Percentiles rank a stretch among this genome's conserved stretches.
Evolutionary conservation across 768 basidiomycete species (phyloP).

Genomic region (Suillus occidentalis): DNA sequence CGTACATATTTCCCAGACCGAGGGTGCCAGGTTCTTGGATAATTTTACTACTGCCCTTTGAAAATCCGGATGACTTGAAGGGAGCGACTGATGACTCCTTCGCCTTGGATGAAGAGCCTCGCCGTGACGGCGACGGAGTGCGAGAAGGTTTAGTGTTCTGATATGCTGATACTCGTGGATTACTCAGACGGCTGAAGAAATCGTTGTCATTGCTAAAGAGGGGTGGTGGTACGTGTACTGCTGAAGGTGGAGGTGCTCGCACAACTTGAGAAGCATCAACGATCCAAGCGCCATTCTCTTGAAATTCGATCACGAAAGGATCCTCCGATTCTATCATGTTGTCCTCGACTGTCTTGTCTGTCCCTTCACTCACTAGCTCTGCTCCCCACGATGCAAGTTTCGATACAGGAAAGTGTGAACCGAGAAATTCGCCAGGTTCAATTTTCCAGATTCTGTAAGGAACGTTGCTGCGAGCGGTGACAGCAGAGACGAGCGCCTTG

Average conservation of each 20-base stretch:
- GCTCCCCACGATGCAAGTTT: conserved; percentile 30
- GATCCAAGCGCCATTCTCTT: conserved; percentile 58
- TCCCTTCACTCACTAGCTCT: conserved; percentile 44
- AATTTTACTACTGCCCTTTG: conserved; percentile 38
- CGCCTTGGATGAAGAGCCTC: conserved; percentile 21
- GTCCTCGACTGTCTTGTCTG: conserved; percentile 56
- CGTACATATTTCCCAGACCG: conserved; percentile 84
- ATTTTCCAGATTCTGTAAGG: conserved; percentile 69
- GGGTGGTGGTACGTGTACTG: conserved; percentile 38
- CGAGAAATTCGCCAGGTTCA: conserved; percentile 34
- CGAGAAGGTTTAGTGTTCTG: conserved; percentile 26
- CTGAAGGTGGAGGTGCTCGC: conserved; percentile 10
- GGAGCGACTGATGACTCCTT: conserved; percentile 27
- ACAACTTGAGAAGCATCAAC: conserved; percentile 35
- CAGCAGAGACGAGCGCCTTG: conserved; percentile 39
- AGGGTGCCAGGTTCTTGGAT: conserved; percentile 70
- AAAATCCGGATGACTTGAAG: conserved; percentile 34
- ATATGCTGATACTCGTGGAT: conserved; percentile 19
- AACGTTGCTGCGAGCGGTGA: conserved; percentile 32
- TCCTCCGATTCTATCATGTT: conserved; percentile 60
- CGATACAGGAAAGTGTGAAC: conserved; percentile 28
- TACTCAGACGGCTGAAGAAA: conserved; percentile 53
- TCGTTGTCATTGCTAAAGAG: conserved; percentile 54
- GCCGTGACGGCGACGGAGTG: conserved; percentile 22
- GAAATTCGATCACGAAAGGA: conserved; percentile 76